A percentile compares a stretch with the other conserved stretches of the same genome.
These are phyloP conservation scores for Achlya hypogyna DNA, from an alignment of 352 stramenopile species.

Conservation along the genomic window DNA sequence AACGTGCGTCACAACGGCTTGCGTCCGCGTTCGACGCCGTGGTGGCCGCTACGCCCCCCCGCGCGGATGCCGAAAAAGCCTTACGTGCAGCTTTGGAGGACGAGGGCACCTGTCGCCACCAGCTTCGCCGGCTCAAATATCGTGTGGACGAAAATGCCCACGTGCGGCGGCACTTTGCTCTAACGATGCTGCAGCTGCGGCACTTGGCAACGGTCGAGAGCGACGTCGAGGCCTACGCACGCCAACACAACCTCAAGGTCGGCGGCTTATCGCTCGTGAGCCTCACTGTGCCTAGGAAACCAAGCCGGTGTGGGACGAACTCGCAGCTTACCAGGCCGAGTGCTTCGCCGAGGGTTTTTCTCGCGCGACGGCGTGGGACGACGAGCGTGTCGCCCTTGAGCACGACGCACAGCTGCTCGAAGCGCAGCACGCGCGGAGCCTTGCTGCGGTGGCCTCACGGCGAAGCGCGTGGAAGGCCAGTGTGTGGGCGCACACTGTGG, in stretches of 20 bases:
- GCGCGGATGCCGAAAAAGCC: background rate
- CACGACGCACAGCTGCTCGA: background rate
- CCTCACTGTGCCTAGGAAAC: too few relatives aligned
- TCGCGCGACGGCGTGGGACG: background rate
- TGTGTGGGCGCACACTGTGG: background rate
- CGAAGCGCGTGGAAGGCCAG: background rate
- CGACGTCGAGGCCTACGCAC: background rate
- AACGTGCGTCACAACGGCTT: background rate
- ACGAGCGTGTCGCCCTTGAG: background rate
- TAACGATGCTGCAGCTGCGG: conserved; percentile 2
- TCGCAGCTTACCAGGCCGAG: conserved; percentile 1
- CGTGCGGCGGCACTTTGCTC: background rate
- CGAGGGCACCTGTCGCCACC: background rate
- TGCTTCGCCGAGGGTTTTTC: conserved; percentile 8
- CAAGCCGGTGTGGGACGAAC: conserved; percentile 12
- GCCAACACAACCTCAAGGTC: conserved; percentile 13
- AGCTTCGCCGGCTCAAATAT: background rate
- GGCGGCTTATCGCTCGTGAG: too few relatives aligned
- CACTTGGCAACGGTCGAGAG: background rate
- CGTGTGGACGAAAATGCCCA: background rate
- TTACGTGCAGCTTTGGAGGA: conserved; percentile 7
- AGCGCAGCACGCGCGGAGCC: background rate
- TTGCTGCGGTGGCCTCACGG: background rate
- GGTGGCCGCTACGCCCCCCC: background rate
- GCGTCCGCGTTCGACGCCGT: background rate